phyloP scores from a whole-genome alignment of 2,329 filamentous ascomycete genomes.

The Lojkania enalia region DNA sequence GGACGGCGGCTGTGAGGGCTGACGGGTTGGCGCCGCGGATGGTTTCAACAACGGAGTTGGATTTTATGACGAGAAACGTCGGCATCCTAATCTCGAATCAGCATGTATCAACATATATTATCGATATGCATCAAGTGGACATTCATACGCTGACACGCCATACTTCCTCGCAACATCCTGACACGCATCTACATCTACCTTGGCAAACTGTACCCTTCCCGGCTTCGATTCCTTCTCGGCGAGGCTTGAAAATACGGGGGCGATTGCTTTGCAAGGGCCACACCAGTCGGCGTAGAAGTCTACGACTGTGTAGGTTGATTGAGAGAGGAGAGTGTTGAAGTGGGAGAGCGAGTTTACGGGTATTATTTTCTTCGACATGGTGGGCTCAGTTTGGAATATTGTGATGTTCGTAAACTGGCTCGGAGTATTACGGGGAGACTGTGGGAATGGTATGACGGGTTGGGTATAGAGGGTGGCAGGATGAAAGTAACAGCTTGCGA shows the following conservation, averaged over 20 bases:
- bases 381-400: not conserved
- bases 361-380: constrained; percentile 33
- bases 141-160: constrained; percentile 48
- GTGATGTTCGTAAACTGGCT: not conserved
- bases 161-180: constrained; percentile 51
- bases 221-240: constrained; percentile 51
- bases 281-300: constrained; percentile 58
- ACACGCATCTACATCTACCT: constrained; percentile 58
- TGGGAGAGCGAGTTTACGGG: constrained; percentile 38
- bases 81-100: constrained; percentile 44
- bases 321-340: constrained; percentile 29
- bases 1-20: constrained; percentile 51
- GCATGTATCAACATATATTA: not conserved
- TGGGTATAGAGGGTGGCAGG: not conserved
- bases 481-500: not conserved
- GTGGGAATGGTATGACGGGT: not conserved
- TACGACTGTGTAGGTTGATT: constrained; percentile 41
- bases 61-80: constrained; percentile 54
- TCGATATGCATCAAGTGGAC: constrained; percentile 11
- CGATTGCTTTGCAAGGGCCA: constrained; percentile 57
- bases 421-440: not conserved
- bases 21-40: constrained; percentile 54
- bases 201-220: constrained; percentile 51
- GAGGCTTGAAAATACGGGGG: constrained; percentile 51
- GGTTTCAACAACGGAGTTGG: constrained; percentile 49